These are phyloP conservation scores for Penicillium daleae DNA, from an alignment of 495 filamentous ascomycete genomes.

Conservation along the genomic window DNA sequence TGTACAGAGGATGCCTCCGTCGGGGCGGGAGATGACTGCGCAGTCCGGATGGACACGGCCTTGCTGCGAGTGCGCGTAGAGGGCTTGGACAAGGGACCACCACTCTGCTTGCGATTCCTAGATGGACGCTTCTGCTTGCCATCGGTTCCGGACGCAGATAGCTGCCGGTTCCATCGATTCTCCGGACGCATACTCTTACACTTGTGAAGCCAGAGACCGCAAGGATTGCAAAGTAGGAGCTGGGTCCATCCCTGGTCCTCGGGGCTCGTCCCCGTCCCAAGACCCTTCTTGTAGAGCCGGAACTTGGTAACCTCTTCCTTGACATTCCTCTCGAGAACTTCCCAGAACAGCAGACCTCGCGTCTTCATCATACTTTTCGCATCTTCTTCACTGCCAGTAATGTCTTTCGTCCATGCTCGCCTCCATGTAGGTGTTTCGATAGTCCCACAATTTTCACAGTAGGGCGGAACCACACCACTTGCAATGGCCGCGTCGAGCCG, in stretches of 20 bases:
- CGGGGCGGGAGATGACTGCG: constrained; percentile 46
- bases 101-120: constrained; percentile 36
- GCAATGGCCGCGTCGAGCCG: constrained; percentile 66
- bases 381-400: constrained; percentile 62
- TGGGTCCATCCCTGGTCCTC: constrained; percentile 67
- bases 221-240: constrained; percentile 89
- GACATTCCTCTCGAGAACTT: constrained; percentile 62
- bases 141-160: constrained; percentile 29
- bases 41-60: constrained; percentile 31
- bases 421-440: constrained; percentile 97
- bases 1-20: constrained; percentile 49
- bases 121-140: constrained; percentile 50
- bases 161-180: constrained; percentile 77
- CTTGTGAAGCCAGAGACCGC: constrained; percentile 91
- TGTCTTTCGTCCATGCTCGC: constrained; percentile 76
- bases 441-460: constrained; percentile 88
- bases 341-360: constrained; percentile 63
- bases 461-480: constrained; percentile 77
- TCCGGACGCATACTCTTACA: constrained; percentile 81
- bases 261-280: constrained; percentile 50
- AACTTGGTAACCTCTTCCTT: constrained; percentile 63
- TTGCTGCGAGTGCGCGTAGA: constrained; percentile 39
- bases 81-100: constrained; percentile 37
- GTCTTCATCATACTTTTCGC: constrained; percentile 69
- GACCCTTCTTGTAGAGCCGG: constrained; percentile 76